A percentile compares a stretch with the other conserved stretches of the same genome.
Evolutionary conservation across 2,329 filamentous ascomycete species (phyloP).

Genomic region (Apiospora arundinis): DNA sequence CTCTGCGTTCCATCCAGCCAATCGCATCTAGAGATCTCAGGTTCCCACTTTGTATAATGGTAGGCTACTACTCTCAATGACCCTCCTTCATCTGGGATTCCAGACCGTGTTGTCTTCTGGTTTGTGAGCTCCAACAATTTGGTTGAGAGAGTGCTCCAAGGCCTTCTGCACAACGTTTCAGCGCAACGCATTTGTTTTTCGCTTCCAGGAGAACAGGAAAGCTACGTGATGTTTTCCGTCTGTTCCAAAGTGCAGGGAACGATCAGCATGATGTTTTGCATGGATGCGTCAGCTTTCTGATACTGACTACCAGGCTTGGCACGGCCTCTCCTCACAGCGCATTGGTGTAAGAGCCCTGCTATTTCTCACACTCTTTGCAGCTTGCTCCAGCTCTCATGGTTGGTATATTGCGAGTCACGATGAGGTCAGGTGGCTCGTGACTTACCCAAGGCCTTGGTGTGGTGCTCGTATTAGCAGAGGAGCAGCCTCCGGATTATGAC

Average conservation of each 20-base stretch:
- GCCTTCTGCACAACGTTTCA: background rate
- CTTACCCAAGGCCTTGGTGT: background rate
- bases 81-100: background rate
- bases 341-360: background rate
- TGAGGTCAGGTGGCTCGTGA: background rate
- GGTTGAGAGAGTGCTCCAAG: background rate
- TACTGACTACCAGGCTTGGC: conserved; percentile 8
- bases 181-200: background rate
- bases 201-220: background rate
- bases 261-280: conserved; percentile 8
- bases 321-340: background rate
- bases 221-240: background rate
- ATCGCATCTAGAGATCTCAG: background rate
- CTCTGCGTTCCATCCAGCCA: background rate
- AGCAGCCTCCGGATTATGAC: background rate
- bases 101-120: background rate
- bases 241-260: background rate
- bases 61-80: background rate
- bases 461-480: background rate
- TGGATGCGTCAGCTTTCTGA: background rate
- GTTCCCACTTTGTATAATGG: background rate
- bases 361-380: background rate
- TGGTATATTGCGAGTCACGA: background rate
- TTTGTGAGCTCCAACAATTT: background rate
- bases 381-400: background rate